These are phyloP conservation scores for Hippophae tibetana DNA, from an alignment of 306 rosid species.

Conservation along the genomic window DNA sequence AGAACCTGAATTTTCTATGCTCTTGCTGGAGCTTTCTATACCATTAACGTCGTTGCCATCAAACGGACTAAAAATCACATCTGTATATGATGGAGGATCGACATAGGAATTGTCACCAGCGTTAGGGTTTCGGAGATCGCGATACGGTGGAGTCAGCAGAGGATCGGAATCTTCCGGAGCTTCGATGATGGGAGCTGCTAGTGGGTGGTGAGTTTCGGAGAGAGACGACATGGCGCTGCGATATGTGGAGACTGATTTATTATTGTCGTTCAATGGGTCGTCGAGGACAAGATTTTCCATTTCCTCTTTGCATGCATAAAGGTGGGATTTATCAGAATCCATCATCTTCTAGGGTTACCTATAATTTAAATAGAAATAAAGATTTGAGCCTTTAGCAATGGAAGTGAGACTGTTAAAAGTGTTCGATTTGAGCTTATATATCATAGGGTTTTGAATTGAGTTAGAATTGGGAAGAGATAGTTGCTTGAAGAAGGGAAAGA, in stretches of 20 bases:
- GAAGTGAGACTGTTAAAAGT: not conserved
- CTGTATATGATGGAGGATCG: conserved; percentile 64
- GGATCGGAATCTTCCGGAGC: conserved; percentile 34
- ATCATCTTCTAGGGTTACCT: conserved; percentile 41
- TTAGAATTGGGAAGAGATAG: not conserved
- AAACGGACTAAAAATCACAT: conserved; percentile 56
- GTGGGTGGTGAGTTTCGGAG: conserved; percentile 45
- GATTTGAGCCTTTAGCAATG: not conserved
- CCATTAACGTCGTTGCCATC: conserved; percentile 47
- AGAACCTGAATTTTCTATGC: conserved; percentile 31
- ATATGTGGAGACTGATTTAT: conserved; percentile 46
- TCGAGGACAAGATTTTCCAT: conserved; percentile 54
- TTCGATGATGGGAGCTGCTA: conserved; percentile 17
- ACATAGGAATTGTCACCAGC: conserved; percentile 36
- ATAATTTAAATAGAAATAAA: not conserved
- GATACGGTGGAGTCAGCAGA: conserved; percentile 25
- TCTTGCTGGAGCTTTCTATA: conserved; percentile 40
- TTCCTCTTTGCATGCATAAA: conserved; percentile 35
- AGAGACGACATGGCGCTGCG: conserved; percentile 69
- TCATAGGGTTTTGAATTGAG: conserved; percentile 20
- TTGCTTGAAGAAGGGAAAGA: not conserved
- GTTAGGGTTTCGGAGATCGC: conserved; percentile 32
- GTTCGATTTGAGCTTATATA: not conserved
- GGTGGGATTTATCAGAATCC: conserved; percentile 67
- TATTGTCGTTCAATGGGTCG: conserved; percentile 32